phyloP scores from a whole-genome alignment of 176 grass and related monocot genomes.

The Neostapfia colusana region DNA sequence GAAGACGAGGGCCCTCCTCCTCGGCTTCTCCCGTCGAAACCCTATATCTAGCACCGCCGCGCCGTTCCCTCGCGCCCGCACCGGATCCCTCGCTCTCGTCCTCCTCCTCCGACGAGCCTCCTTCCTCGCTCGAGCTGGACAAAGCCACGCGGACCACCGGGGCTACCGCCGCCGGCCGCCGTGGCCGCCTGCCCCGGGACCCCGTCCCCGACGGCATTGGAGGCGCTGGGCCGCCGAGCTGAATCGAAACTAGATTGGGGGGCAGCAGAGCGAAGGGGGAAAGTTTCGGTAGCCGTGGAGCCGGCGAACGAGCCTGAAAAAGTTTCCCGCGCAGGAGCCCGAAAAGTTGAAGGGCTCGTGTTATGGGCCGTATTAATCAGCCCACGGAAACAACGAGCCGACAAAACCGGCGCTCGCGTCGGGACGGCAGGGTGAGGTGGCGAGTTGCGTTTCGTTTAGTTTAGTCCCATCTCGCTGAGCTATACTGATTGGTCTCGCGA shows the following conservation, averaged over 20 bases:
- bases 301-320: constrained; percentile 17
- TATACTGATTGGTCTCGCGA: fast-evolving
- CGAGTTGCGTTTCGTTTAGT: neutral
- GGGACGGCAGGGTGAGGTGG: neutral
- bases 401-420: neutral
- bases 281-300: constrained; percentile 11
- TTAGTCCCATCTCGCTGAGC: constrained; percentile 36
- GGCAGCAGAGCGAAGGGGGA: neutral
- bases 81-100: constrained; percentile 22
- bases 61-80: constrained; percentile 5
- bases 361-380: neutral
- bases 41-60: neutral
- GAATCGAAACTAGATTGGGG: constrained; percentile 8
- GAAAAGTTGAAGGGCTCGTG: neutral
- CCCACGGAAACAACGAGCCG: neutral
- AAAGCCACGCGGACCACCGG: constrained; percentile 3
- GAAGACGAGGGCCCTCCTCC: constrained; percentile 34
- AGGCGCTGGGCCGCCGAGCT: constrained; percentile 5
- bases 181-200: constrained; percentile 8
- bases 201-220: constrained; percentile 27
- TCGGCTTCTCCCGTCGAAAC: constrained; percentile 4
- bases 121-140: constrained; percentile 34
- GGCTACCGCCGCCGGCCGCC: neutral
- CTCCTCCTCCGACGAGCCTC: constrained; percentile 3
- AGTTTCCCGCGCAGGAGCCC: constrained; percentile 19